Evolutionary conservation across 2,329 filamentous ascomycete genomes (phyloP).

Genomic region (Byssochlamys sp.): DNA sequence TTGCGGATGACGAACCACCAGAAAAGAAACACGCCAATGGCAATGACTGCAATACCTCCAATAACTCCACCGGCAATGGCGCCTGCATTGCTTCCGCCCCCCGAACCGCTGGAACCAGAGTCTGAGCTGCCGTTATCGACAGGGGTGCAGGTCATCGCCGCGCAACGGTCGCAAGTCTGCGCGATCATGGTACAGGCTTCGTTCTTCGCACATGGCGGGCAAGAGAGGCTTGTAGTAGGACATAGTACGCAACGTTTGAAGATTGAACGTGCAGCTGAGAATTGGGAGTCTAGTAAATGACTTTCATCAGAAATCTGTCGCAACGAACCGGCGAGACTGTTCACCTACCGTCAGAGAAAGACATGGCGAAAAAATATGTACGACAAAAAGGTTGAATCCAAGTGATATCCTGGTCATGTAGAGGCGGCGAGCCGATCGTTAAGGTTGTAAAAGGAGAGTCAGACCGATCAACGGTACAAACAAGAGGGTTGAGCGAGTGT

Average conservation of each 20-base stretch:
- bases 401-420: constrained; percentile 4
- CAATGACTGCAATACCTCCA: constrained; percentile 68
- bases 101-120: constrained; percentile 10
- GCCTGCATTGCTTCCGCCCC: constrained; percentile 53
- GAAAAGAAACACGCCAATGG: constrained; percentile 65
- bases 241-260: constrained; percentile 48
- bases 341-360: constrained; percentile 15
- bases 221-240: constrained; percentile 43
- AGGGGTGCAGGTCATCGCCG: constrained; percentile 47
- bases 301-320: background rate
- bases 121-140: constrained; percentile 27
- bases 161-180: constrained; percentile 52
- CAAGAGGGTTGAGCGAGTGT: constrained; percentile 7
- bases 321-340: background rate
- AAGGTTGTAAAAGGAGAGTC: constrained; percentile 10
- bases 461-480: constrained; percentile 23
- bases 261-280: constrained; percentile 13
- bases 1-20: constrained; percentile 85
- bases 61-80: constrained; percentile 87
- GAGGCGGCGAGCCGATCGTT: constrained; percentile 8
- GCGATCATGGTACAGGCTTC: constrained; percentile 52
- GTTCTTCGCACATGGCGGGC: constrained; percentile 48
- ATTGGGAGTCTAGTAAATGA: background rate
- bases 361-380: constrained; percentile 17
- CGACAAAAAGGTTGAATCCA: constrained; percentile 2